phyloP scores from a whole-genome alignment of 2,329 filamentous ascomycete genomes.

The Phymatotrichopsis omnivora region DNA sequence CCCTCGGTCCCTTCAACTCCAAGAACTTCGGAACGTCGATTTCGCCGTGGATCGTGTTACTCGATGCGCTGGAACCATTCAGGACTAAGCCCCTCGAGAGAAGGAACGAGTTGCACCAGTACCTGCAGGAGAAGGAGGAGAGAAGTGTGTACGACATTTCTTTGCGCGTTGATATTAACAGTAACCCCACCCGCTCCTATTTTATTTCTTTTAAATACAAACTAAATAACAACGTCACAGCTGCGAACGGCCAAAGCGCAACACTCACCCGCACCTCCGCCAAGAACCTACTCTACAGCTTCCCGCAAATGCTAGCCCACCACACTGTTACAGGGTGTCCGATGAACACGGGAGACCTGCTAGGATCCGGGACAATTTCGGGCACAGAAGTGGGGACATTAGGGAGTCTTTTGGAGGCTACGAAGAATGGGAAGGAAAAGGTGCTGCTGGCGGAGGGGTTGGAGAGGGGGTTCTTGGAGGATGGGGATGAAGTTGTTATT shows the following conservation, averaged over 20 bases:
- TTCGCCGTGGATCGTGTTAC: slow-evolving; percentile 67
- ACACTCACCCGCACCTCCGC: slow-evolving; percentile 52
- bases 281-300: slow-evolving; percentile 66
- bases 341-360: slow-evolving; percentile 60
- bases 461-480: slow-evolving; percentile 59
- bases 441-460: slow-evolving; percentile 50
- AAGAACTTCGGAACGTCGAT: slow-evolving; percentile 78
- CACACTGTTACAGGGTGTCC: slow-evolving; percentile 68
- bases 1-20: slow-evolving; percentile 68
- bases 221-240: not conserved
- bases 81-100: slow-evolving; percentile 43
- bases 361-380: slow-evolving; percentile 71
- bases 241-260: slow-evolving; percentile 34
- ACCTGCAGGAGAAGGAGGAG: slow-evolving; percentile 43
- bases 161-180: slow-evolving; percentile 51
- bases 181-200: not conserved
- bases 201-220: not conserved
- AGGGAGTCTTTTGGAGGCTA: slow-evolving; percentile 65
- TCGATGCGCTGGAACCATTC: slow-evolving; percentile 65
- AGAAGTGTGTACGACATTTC: slow-evolving; percentile 58
- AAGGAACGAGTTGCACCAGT: slow-evolving; percentile 37
- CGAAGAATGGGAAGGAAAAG: slow-evolving; percentile 54
- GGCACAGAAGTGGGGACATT: slow-evolving; percentile 49
- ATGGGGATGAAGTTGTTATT: slow-evolving; percentile 61
- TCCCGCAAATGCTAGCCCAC: slow-evolving; percentile 73